phyloP scores from a whole-genome alignment of 352 stramenopile genomes.

The Peronospora destructor region DNA sequence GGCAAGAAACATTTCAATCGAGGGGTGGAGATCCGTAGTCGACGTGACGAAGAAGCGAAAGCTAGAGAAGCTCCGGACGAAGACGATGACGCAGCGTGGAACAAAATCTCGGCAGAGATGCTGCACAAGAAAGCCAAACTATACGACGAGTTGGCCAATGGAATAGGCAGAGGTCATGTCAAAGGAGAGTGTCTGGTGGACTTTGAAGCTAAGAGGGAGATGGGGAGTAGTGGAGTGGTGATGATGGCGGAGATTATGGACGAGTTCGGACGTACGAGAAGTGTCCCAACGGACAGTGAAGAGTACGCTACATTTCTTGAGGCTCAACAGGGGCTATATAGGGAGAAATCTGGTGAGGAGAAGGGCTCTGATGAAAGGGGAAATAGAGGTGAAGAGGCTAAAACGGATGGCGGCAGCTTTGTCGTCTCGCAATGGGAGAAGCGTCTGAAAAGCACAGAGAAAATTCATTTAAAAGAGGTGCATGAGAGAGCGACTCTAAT shows the following conservation, averaged over 20 bases:
- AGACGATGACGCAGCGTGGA: conserved; percentile 58
- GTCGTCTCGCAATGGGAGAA: conserved; percentile 81
- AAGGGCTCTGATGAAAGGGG: not conserved
- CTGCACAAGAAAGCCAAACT: conserved; percentile 63
- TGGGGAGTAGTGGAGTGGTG: conserved; percentile 1
- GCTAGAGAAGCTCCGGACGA: conserved; percentile 41
- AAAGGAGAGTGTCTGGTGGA: conserved; percentile 53
- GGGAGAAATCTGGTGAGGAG: not conserved
- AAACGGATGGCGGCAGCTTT: conserved; percentile 38
- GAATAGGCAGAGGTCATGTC: conserved; percentile 5
- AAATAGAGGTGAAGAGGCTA: conserved; percentile 8
- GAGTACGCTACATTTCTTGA: conserved; percentile 28
- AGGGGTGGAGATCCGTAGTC: conserved; percentile 49
- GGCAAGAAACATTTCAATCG: conserved; percentile 33
- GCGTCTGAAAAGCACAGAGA: conserved; percentile 54
- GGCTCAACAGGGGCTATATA: conserved; percentile 10
- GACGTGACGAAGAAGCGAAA: conserved; percentile 41
- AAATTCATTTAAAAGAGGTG: conserved; percentile 57
- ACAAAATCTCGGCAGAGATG: conserved; percentile 51
- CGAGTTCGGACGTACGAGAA: conserved; percentile 48
- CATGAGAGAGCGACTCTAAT: conserved; percentile 43
- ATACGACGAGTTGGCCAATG: conserved; percentile 63
- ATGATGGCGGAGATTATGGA: conserved; percentile 35
- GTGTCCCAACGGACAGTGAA: conserved; percentile 33
- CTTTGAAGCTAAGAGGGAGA: conserved; percentile 50